Evolutionary conservation across 495 filamentous ascomycete species (phyloP), one percentile per base, ranked within the genome.

Genomic region (Penicillium simplicissimum): DNA sequence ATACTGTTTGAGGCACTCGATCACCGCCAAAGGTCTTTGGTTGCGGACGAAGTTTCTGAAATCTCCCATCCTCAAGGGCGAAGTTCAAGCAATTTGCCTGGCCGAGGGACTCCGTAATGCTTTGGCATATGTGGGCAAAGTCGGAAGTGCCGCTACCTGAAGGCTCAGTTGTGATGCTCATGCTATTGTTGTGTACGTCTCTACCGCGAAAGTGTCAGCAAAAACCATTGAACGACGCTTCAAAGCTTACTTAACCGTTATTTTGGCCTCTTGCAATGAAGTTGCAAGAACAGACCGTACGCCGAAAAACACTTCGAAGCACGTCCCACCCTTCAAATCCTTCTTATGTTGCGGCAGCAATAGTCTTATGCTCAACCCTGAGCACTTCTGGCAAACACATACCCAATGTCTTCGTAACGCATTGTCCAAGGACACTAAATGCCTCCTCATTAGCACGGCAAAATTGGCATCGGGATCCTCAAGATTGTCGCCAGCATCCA

Each of bases 311-410:
- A 69, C 67, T 61, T 69, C 67, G 49, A 69, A 69, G 48, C 52
- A 48, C 47, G 67, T 42, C 53, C 66, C 64, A 40, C 34, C 47
- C 38, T 66, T 38, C 14, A 56, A 45, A 37, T 61, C 54, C 55
- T 60, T 67, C 40, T 60, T 57, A 3, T 61, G 57, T 55, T 57
- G 58, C 57, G 66, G 68, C 63, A 69, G 55, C 28, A 56, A 65
- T 38, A 71, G 67, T 63, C 66, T 68, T 45, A 71, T 67, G 60
- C 64, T 72, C 57, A 72, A 55, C 19, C 70, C 70, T 57, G 70
- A 72, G 62, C 70, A 72, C 31, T 71, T 72, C 45, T 72, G 70
- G 56, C 70, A 72, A 60, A 68, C 65, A 52, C 70, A 72, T 43
- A 67, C 31, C 69, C 69, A 72, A 21, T 72, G 49, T 60, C 34